Evolutionary conservation across 768 basidiomycete species (phyloP).

Genomic region (Termitomyces sp.): DNA sequence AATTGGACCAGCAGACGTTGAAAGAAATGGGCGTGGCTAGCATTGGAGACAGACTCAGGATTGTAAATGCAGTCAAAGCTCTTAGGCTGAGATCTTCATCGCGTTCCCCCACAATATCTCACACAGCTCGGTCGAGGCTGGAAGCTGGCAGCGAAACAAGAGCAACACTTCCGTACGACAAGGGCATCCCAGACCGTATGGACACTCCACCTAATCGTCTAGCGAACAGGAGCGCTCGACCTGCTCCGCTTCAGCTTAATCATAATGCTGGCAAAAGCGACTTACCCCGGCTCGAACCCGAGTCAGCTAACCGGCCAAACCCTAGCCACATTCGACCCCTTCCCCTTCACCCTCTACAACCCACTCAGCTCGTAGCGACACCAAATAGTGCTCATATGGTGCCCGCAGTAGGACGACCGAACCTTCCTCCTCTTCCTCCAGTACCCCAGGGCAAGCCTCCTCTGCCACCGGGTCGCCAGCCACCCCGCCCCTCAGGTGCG

Average conservation of each 20-base stretch:
- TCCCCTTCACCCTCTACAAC: conserved; percentile 35
- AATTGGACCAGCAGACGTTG: conserved; percentile 82
- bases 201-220: conserved; percentile 25
- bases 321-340: conserved; percentile 41
- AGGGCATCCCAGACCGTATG: conserved; percentile 11
- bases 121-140: conserved; percentile 15
- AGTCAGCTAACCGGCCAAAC: conserved; percentile 44
- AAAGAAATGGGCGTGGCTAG: conserved; percentile 89
- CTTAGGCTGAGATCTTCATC: conserved; percentile 57
- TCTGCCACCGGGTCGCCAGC: conserved; percentile 36
- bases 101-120: conserved; percentile 17
- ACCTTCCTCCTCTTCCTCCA: conserved; percentile 67
- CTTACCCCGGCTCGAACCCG: conserved; percentile 70
- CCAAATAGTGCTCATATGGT: conserved; percentile 30
- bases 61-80: conserved; percentile 79
- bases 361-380: conserved; percentile 21
- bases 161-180: conserved; percentile 1
- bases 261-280: conserved; percentile 50
- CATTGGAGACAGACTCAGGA: conserved; percentile 89
- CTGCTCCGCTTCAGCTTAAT: conserved; percentile 78
- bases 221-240: conserved; percentile 51
- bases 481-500: conserved; percentile 31
- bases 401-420: conserved; percentile 35
- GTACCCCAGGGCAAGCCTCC: conserved; percentile 68
- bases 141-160: conserved; percentile 6